These are phyloP conservation scores for Magnaporthiopsis incrustans DNA, from an alignment of 2,329 filamentous ascomycete species.

Conservation along the genomic window DNA sequence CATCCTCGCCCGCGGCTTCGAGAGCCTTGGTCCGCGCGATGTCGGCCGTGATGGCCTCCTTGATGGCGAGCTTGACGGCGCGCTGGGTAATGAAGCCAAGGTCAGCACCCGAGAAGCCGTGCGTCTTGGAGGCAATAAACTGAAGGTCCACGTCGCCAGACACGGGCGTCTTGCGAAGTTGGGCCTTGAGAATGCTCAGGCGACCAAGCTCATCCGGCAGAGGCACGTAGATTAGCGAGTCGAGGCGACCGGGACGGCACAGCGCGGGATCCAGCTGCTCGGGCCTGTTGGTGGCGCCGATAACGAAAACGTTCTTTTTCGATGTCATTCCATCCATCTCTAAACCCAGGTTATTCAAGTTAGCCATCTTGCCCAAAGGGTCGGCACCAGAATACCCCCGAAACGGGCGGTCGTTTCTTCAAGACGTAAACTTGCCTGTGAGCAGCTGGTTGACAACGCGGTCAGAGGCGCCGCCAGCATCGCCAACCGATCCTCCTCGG, in stretches of 20 bases:
- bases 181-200: constrained; percentile 83
- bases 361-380: constrained; percentile 7
- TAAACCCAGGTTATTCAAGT: constrained; percentile 10
- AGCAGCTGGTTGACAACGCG: constrained; percentile 99
- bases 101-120: constrained; percentile 99
- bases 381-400: no score
- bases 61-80: constrained; percentile 98
- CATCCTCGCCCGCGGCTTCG: constrained; percentile 73
- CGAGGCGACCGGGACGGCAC: constrained; percentile 96
- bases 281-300: constrained; percentile 95
- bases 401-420: no score
- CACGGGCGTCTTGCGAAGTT: constrained; percentile 97
- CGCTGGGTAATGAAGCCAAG: constrained; percentile 98
- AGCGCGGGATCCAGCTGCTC: constrained; percentile 97
- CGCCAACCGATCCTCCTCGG: constrained; percentile 90
- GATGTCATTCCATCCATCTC: constrained; percentile 99
- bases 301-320: constrained; percentile 99
- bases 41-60: constrained; percentile 82
- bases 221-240: constrained; percentile 96
- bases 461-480: constrained; percentile 96
- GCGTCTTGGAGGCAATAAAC: constrained; percentile 93
- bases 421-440: constrained; percentile 58
- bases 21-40: constrained; percentile 87
- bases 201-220: constrained; percentile 88
- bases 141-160: constrained; percentile 77